Base-by-base conservation (phyloP, 768 basidiomycete species). In the Mycena maculata region DNA sequence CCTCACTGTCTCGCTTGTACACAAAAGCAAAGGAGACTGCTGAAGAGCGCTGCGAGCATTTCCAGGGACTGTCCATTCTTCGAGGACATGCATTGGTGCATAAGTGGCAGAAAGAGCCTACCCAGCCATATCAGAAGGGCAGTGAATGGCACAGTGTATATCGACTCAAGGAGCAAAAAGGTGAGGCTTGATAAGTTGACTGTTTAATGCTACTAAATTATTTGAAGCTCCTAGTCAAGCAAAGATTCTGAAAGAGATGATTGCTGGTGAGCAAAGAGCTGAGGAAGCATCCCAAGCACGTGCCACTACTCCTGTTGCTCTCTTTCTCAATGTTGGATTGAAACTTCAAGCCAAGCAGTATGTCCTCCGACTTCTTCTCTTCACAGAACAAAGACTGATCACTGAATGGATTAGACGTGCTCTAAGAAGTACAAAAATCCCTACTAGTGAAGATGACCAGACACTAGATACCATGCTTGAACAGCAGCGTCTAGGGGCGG, bases 141-240 rank as follows among this genome's bases (percentile, higher is more conserved):
- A 48, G 47, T 48, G 47, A 48, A 48, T 48, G 47, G 47, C 47
- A 48, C 47, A 48, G 25, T 48, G 47, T 48, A 48, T 48, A 48
- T 48, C 25, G 25, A 48, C 47, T 48, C 25, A 48, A 48, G 47
- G 47, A 48, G 47, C 8, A 5, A 48, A 48, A 48, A 48, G 47
- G 47, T 48, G 5, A 48, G 47, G 4, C 47, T 8, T 48, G 16
- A 48, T 27, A 28, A 28, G 20, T 48, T 28, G 5, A 13, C 13
- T 27, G 12, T 48, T 48, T 6, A 27, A n/a, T n/a, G n/a, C n/a
- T n/a, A n/a, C n/a, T n/a, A n/a, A n/a, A n/a, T n/a, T n/a, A n/a
- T n/a, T n/a, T 48, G 47, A 48, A 48, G 47, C 47, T 16, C 47
- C 13, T 48, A 48, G 47, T 27, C 47, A 48, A 48, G 47, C 49